These are phyloP conservation scores for Magnusiomyces clavatus DNA, from an alignment of 1,139 yeast species.

Conservation along the genomic window DNA sequence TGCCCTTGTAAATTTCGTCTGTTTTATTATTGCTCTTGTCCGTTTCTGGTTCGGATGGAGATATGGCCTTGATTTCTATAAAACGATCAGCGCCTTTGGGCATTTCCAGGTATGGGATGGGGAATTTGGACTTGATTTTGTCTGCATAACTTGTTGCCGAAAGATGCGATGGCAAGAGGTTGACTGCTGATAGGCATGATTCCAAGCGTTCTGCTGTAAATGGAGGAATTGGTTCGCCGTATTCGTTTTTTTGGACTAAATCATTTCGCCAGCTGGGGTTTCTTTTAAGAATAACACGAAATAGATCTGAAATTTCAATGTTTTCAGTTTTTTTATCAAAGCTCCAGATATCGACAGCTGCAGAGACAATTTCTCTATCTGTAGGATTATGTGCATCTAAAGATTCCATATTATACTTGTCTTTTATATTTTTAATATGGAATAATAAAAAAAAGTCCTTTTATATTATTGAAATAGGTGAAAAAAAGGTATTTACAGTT, in stretches of 20 bases:
- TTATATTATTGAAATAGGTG: no score
- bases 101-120: constrained; percentile 43
- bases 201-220: constrained; percentile 10
- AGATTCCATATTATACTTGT: no score
- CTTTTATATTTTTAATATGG: no score
- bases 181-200: constrained; percentile 18
- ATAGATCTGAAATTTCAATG: constrained; percentile 49
- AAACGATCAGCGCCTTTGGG: constrained; percentile 31
- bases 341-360: constrained; percentile 59
- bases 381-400: constrained; percentile 37
- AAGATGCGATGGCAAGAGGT: constrained; percentile 4
- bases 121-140: constrained; percentile 43
- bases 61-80: background rate
- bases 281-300: constrained; percentile 43
- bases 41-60: background rate
- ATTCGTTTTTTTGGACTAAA: constrained; percentile 26
- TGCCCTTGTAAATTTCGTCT: constrained; percentile 22
- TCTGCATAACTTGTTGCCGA: constrained; percentile 20
- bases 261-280: constrained; percentile 22
- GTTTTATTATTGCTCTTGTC: constrained; percentile 10
- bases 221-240: constrained; percentile 51
- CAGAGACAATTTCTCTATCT: constrained; percentile 56
- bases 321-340: constrained; percentile 57
- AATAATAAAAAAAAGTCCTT: no score
- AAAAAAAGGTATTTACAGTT: no score